Conservation (phyloP, 192 early-diverging fungal species). For the Backusella psychrophila region DNA sequence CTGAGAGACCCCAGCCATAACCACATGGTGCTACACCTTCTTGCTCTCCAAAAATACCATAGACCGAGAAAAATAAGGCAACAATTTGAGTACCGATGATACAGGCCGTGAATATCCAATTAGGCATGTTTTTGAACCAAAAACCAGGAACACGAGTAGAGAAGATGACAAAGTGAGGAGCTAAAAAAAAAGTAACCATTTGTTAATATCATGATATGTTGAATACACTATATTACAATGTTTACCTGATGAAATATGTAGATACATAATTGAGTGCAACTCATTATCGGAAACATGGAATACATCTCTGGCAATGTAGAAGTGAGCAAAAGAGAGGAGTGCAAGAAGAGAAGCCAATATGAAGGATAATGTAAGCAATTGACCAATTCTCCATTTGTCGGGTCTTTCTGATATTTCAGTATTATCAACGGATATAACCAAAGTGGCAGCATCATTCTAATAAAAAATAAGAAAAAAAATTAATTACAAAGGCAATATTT, state of each 20-base stretch:
- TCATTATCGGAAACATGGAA: slow-evolving; percentile 54
- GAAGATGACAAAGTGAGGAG: slow-evolving; percentile 90
- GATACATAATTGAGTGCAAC: slow-evolving; percentile 90
- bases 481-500: background rate
- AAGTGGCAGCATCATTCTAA: slow-evolving; percentile 83
- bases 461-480: background rate
- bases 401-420: slow-evolving; percentile 85
- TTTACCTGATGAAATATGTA: slow-evolving; percentile 77
- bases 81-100: slow-evolving; percentile 89
- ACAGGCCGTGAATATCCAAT: slow-evolving; percentile 73
- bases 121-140: slow-evolving; percentile 88
- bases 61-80: slow-evolving; percentile 80
- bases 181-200: background rate
- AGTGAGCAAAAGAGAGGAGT: slow-evolving; percentile 78
- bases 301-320: slow-evolving; percentile 73
- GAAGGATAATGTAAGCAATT: slow-evolving; percentile 79
- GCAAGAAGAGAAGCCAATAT: slow-evolving; percentile 76
- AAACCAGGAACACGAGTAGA: slow-evolving; percentile 83
- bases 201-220: background rate
- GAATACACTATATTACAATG: background rate
- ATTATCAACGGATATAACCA: slow-evolving; percentile 94
- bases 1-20: slow-evolving; percentile 66
- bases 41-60: slow-evolving; percentile 61
- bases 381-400: slow-evolving; percentile 96
- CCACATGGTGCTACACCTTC: slow-evolving; percentile 62